These are phyloP conservation scores for Saitozyma sp. DNA, from an alignment of 768 basidiomycete species.

Conservation along the genomic window DNA sequence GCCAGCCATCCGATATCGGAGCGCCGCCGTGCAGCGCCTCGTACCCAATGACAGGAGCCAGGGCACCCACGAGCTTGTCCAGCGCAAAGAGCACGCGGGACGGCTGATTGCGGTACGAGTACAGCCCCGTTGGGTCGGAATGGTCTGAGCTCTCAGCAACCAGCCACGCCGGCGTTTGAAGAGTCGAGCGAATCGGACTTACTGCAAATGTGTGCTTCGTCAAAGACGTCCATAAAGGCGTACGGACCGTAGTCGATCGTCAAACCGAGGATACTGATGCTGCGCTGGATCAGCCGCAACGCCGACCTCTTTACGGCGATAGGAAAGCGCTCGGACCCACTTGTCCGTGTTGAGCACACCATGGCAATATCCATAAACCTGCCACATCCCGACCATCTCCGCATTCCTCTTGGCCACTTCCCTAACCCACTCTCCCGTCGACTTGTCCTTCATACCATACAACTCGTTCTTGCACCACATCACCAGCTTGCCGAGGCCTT, in stretches of 20 bases:
- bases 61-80: conserved; percentile 61
- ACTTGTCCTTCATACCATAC: conserved; percentile 64
- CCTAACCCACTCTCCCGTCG: conserved; percentile 60
- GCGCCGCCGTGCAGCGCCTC: conserved; percentile 62
- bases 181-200: conserved; percentile 11
- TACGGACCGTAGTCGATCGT: conserved; percentile 71
- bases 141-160: conserved; percentile 20
- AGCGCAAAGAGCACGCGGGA: conserved; percentile 67
- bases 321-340: background rate
- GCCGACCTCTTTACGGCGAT: background rate
- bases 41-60: conserved; percentile 82
- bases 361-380: conserved; percentile 62
- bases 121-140: conserved; percentile 42
- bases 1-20: conserved; percentile 61
- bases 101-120: conserved; percentile 52
- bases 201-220: conserved; percentile 79
- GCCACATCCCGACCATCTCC: conserved; percentile 92
- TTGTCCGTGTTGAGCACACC: conserved; percentile 98
- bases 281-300: background rate
- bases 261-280: conserved; percentile 55
- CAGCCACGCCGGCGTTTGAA: background rate
- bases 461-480: conserved; percentile 63
- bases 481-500: conserved; percentile 70
- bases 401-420: conserved; percentile 84
- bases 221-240: conserved; percentile 93